These are phyloP conservation scores for Botrytis medusae DNA, from an alignment of 2,329 filamentous ascomycete species.

Conservation along the genomic window DNA sequence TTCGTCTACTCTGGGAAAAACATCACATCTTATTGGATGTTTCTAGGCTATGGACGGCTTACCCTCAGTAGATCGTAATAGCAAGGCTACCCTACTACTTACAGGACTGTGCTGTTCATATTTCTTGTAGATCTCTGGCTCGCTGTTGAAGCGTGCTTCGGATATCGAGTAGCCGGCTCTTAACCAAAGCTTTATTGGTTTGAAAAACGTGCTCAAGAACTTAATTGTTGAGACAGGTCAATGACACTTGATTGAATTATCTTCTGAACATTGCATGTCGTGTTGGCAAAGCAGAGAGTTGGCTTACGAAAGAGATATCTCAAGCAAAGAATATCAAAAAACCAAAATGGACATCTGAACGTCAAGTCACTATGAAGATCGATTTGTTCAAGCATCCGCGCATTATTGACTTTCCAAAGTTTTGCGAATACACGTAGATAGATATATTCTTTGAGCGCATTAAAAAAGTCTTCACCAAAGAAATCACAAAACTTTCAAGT, in stretches of 20 bases:
- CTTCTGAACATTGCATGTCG: neutral
- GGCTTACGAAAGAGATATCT: neutral
- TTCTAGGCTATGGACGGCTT: too few relatives aligned
- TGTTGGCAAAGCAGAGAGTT: neutral
- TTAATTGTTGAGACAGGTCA: neutral
- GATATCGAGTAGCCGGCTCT: neutral
- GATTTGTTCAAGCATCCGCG: neutral
- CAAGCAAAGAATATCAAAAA: neutral
- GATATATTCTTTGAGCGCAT: neutral
- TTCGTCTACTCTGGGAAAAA: neutral
- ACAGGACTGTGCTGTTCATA: neutral
- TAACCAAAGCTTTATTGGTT: neutral
- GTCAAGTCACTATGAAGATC: neutral
- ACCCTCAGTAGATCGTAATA: too few relatives aligned
- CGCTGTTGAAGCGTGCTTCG: slow-evolving; percentile 4
- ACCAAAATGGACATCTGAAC: neutral
- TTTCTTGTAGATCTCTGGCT: neutral
- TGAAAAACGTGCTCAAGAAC: neutral
- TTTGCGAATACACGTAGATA: neutral
- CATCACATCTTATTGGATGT: neutral
- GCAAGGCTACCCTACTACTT: too few relatives aligned
- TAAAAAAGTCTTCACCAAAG: neutral
- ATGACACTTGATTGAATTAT: slow-evolving; percentile 11
- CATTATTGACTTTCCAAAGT: neutral
- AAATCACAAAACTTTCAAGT: neutral